These are phyloP conservation scores for Thecaphora thlaspeos DNA, from an alignment of 1,284 basidiomycete genomes.

Conservation along the genomic window DNA sequence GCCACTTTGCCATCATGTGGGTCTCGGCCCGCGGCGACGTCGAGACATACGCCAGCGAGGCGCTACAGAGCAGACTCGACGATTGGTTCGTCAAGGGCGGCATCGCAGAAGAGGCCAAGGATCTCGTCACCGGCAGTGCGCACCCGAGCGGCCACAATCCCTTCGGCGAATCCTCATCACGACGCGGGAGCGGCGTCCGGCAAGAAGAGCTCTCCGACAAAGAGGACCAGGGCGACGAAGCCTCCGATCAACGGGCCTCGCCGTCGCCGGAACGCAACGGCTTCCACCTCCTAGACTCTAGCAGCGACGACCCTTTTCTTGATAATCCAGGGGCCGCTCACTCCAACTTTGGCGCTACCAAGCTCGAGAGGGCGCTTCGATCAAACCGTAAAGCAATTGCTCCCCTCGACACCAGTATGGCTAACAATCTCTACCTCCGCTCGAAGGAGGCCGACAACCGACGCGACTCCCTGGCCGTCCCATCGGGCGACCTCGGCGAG, in stretches of 20 bases:
- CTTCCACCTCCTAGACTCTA: not conserved
- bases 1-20: conserved; percentile 63
- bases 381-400: conserved; percentile 7
- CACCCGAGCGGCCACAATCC: not conserved
- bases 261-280: not conserved
- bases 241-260: conserved; percentile 1
- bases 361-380: not conserved
- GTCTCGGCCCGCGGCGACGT: conserved; percentile 62
- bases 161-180: conserved; percentile 1
- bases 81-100: conserved; percentile 51
- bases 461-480: conserved; percentile 1
- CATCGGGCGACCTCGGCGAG: not conserved
- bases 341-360: not conserved
- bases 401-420: conserved; percentile 32
- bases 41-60: conserved; percentile 63
- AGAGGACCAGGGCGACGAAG: not conserved
- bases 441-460: not conserved
- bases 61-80: conserved; percentile 44
- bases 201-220: conserved; percentile 14
- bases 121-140: conserved; percentile 19
- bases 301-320: conserved; percentile 4
- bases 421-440: conserved; percentile 27
- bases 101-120: conserved; percentile 46
- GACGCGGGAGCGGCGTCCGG: conserved; percentile 1
- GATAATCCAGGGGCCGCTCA: not conserved